A percentile compares a stretch with the other conserved stretches of the same genome.
Evolutionary conservation across 208 protist genomes (phyloP).

Genomic region (Leishmania mexicana): DNA sequence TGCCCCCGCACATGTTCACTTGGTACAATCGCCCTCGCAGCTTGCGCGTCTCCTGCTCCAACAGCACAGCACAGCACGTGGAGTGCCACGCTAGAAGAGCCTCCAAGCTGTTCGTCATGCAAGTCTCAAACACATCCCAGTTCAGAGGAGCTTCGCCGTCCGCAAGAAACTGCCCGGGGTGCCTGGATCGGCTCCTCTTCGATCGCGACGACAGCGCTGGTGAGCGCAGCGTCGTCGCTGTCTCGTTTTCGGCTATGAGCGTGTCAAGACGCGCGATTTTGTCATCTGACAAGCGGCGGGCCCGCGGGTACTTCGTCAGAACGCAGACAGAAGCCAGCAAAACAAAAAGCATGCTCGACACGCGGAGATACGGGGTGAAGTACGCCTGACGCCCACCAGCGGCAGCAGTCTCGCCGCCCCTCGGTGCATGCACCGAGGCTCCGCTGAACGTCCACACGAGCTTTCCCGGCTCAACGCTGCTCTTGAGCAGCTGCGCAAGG

Average conservation of each 20-base stretch:
- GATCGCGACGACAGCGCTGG: neutral
- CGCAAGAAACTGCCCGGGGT: neutral
- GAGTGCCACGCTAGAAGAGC: conserved; percentile 35
- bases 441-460: conserved; percentile 22
- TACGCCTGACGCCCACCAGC: neutral
- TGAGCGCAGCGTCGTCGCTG: neutral
- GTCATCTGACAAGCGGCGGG: conserved; percentile 14
- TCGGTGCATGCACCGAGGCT: neutral
- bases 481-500: neutral
- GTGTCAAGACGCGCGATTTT: conserved; percentile 20
- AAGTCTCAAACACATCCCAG: conserved; percentile 17
- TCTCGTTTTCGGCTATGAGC: conserved; percentile 15
- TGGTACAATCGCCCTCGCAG: neutral
- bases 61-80: conserved; percentile 29
- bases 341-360: neutral
- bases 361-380: conserved; percentile 8
- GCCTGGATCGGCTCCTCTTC: neutral
- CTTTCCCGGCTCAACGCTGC: neutral
- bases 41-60: conserved; percentile 19
- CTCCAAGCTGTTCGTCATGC: conserved; percentile 11
- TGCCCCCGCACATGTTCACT: neutral
- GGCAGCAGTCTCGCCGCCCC: neutral
- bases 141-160: conserved; percentile 6
- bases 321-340: neutral
- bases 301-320: neutral